Percentiles rank a stretch among this genome's conserved stretches.
phyloP scores from a whole-genome alignment of 2,329 filamentous ascomycete genomes.

The Colletotrichum sp. region DNA sequence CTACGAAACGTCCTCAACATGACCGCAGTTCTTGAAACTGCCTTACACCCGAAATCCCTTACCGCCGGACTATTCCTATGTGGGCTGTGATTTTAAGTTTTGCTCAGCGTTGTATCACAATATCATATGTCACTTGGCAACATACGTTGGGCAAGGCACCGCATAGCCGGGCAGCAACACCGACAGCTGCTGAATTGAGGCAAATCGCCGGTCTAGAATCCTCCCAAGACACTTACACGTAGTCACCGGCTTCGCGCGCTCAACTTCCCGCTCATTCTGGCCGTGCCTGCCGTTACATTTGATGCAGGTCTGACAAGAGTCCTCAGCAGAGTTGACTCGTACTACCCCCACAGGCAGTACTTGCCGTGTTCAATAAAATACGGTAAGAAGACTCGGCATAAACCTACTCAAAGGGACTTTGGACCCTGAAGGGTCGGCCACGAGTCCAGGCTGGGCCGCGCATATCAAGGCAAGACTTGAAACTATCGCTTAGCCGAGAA shows the following conservation, averaged over 20 bases:
- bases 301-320: neutral
- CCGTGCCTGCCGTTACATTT: neutral
- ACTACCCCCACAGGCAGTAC: neutral
- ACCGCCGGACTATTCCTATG: neutral
- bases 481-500: neutral
- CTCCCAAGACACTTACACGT: neutral
- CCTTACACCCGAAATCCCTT: neutral
- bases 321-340: neutral
- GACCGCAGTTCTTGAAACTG: neutral
- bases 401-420: neutral
- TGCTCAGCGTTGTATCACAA: neutral
- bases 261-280: neutral
- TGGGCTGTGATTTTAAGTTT: neutral
- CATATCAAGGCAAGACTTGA: neutral
- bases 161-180: neutral
- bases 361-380: neutral
- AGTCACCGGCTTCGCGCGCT: neutral
- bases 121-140: neutral
- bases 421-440: neutral
- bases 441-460: neutral
- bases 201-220: neutral
- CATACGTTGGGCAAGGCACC: neutral
- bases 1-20: neutral
- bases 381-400: neutral
- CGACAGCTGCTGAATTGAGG: neutral